Evolutionary conservation across 306 rosid genomes (phyloP), one percentile per base, ranked within the genome.

Genomic region (Lotus japonicus): DNA sequence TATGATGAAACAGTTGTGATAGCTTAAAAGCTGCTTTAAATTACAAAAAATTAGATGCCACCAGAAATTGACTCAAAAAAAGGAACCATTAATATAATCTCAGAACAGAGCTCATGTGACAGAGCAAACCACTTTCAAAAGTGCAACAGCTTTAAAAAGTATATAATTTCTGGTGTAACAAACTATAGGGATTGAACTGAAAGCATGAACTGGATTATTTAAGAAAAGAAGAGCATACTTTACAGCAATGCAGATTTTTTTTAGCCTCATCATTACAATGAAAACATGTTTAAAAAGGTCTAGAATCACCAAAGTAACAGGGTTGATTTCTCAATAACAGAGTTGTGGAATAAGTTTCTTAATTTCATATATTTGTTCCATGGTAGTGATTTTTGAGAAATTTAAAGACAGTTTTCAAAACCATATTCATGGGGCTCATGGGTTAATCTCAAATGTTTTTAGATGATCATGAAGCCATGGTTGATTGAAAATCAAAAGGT

Each of bases 141-240:
- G 71, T 67, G 71, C 68, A 57, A 60, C 62, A 60, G 66, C 88
- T 80, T 82, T 77, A 13, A 78, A 76, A 21, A 81, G 66, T 64
- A 69, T 14, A 31, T 5, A 48, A 79, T 57, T 58, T 68, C 49
- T 28, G 70, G 69, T 66, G 66, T 15, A 44, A 52, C 57, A 49
- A 68, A 44, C 69, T 44, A 67, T 77, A 35, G 17, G 19, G 43
- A 66, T 21, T 44, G 18, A 73, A 70, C 64, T 61, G 4, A 18
- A 72, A 16, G 38, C 10, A 17, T 23, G n/a, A 52, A 39, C 31
- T 4, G 10, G 15, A 14, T 68, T 67, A 28, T 61, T 42, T 21
- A 54, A 38, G 26, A 9, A 41, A 50, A 12, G 7, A 74, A 38
- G 4, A 2, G 8, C n/a, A 3, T 28, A 31, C 38, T 57, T 33